These are phyloP conservation scores for Citrullus amarus DNA, from an alignment of 306 rosid genomes.

Conservation along the genomic window DNA sequence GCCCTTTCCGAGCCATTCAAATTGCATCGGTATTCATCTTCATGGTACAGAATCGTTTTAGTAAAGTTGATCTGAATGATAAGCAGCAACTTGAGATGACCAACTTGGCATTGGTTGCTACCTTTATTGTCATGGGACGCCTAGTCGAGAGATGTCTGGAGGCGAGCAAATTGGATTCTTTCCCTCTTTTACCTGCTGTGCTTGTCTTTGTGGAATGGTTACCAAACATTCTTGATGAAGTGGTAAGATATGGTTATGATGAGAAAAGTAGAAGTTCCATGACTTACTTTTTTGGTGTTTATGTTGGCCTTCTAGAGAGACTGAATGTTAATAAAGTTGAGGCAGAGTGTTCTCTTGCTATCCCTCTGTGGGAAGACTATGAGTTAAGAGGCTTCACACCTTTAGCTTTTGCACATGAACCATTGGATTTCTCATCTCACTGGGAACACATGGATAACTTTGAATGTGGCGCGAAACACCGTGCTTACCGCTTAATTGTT, in stretches of 20 bases:
- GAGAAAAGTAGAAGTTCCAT: conserved; percentile 37
- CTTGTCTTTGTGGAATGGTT: conserved; percentile 82
- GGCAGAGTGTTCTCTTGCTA: conserved; percentile 18
- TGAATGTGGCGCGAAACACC: conserved; percentile 39
- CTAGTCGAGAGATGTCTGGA: conserved; percentile 55
- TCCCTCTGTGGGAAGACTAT: conserved; percentile 89
- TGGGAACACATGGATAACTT: conserved; percentile 38
- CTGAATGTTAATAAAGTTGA: conserved; percentile 20
- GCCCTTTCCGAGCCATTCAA: conserved; percentile 80
- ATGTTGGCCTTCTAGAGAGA: conserved; percentile 35
- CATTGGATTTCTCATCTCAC: conserved; percentile 45
- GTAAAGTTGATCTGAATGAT: conserved; percentile 20
- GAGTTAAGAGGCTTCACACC: conserved; percentile 87
- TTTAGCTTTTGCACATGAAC: conserved; percentile 31
- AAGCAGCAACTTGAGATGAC: conserved; percentile 26
- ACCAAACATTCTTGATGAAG: conserved; percentile 27
- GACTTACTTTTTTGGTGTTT: conserved; percentile 54
- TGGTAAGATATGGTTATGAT: conserved; percentile 28
- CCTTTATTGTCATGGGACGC: conserved; percentile 71
- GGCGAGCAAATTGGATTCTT: conserved; percentile 26
- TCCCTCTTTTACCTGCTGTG: conserved; percentile 72
- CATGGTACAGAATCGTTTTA: conserved; percentile 32
- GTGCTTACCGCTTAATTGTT: conserved; percentile 43
- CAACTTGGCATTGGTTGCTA: conserved; percentile 47
- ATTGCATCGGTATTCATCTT: conserved; percentile 54